phyloP scores from a whole-genome alignment of 176 grass and related monocot species.

The Cenchrus purpureus region DNA sequence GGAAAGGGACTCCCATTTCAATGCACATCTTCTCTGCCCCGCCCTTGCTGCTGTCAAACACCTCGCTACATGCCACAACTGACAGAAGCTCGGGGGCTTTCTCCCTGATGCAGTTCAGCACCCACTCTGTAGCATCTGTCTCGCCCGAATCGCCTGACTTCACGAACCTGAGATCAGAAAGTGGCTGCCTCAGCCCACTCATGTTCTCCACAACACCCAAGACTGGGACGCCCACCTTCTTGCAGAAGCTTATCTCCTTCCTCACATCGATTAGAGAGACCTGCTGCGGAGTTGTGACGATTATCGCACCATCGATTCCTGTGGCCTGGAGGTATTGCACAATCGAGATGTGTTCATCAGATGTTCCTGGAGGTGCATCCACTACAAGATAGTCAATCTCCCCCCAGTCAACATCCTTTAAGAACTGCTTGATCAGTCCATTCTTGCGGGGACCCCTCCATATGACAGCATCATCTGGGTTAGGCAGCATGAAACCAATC shows the following conservation, averaged over 20 bases:
- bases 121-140: conserved; percentile 64
- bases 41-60: conserved; percentile 83
- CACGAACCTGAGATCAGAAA: conserved; percentile 62
- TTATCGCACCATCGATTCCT: conserved; percentile 79
- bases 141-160: conserved; percentile 49
- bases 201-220: conserved; percentile 68
- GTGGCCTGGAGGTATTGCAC: conserved; percentile 91
- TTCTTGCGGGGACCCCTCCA: conserved; percentile 70
- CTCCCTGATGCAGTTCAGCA: conserved; percentile 60
- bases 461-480: conserved; percentile 70
- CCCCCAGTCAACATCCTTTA: conserved; percentile 70
- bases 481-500: conserved; percentile 69
- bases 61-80: conserved; percentile 66
- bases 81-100: conserved; percentile 76
- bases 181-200: conserved; percentile 56
- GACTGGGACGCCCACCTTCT: conserved; percentile 56
- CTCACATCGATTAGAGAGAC: conserved; percentile 72
- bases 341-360: conserved; percentile 92
- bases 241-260: conserved; percentile 70
- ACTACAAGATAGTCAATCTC: conserved; percentile 71
- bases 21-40: conserved; percentile 82
- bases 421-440: conserved; percentile 66
- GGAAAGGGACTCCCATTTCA: conserved; percentile 86
- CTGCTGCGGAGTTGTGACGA: conserved; percentile 90
- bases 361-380: conserved; percentile 82